Conservation (phyloP, 2,329 filamentous ascomycete genomes). For the Aspergillus piperis region DNA sequence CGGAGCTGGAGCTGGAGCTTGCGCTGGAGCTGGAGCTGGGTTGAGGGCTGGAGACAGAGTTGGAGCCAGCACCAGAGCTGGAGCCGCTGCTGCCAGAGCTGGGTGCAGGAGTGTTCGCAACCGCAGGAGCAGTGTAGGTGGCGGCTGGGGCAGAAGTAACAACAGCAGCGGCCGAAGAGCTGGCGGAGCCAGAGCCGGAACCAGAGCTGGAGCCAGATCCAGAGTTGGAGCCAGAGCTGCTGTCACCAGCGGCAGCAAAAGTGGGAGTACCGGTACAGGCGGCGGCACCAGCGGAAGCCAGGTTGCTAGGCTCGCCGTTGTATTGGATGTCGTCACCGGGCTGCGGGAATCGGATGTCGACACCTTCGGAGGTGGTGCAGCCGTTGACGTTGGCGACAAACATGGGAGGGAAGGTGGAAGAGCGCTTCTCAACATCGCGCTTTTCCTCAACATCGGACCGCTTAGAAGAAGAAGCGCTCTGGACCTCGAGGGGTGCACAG, state of each 20-base stretch:
- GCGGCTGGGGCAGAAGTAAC: conserved; percentile 15
- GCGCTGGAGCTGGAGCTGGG: not conserved
- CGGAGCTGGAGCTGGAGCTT: conserved; percentile 27
- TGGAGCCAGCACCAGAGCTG: conserved; percentile 11
- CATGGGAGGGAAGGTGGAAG: conserved; percentile 68
- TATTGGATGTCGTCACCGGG: conserved; percentile 62
- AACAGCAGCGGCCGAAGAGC: conserved; percentile 23
- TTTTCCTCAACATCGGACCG: conserved; percentile 33
- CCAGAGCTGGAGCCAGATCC: conserved; percentile 32
- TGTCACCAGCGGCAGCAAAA: conserved; percentile 32
- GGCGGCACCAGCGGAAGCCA: conserved; percentile 32
- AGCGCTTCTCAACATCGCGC: conserved; percentile 52
- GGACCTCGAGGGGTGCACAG: conserved; percentile 74
- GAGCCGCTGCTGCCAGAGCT: conserved; percentile 1
- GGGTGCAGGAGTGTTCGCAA: not conserved
- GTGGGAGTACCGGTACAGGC: conserved; percentile 36
- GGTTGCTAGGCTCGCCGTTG: conserved; percentile 44
- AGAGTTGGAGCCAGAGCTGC: conserved; percentile 20
- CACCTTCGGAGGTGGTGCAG: conserved; percentile 57
- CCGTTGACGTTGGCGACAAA: conserved; percentile 70
- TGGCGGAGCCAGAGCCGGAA: conserved; percentile 27
- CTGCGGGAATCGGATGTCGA: conserved; percentile 68
- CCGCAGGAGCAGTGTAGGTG: not conserved
- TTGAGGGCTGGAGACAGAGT: conserved; percentile 20
- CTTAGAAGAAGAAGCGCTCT: conserved; percentile 52